These are phyloP conservation scores for Trichoderma orchidacearum DNA, from an alignment of 495 filamentous ascomycete genomes.

Conservation along the genomic window DNA sequence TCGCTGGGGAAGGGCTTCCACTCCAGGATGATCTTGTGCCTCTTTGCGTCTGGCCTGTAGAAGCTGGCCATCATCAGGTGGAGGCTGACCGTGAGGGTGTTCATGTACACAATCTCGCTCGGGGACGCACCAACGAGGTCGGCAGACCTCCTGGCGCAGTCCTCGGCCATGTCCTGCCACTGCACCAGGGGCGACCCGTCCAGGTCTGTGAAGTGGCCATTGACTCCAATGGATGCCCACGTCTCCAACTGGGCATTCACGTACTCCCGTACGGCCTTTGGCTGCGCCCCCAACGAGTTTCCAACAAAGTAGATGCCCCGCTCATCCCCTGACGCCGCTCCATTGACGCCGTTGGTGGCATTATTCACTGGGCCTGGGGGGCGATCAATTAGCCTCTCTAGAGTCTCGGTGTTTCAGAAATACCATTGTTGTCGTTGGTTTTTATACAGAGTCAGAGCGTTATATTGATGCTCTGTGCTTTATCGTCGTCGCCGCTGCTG, in stretches of 20 bases:
- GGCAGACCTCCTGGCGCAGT: conserved; percentile 58
- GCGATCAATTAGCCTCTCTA: background rate
- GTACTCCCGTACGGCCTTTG: conserved; percentile 60
- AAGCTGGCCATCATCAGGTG: conserved; percentile 87
- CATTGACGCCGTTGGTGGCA: conserved; percentile 10
- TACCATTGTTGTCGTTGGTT: too few relatives aligned
- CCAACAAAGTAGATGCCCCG: conserved; percentile 79
- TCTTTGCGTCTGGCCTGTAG: conserved; percentile 62
- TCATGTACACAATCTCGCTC: conserved; percentile 84
- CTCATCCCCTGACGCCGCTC: conserved; percentile 13
- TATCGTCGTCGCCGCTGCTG: too few relatives aligned
- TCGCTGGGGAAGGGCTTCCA: conserved; percentile 92
- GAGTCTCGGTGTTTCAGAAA: background rate
- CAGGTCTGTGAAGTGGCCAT: conserved; percentile 80
- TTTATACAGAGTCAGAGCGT: too few relatives aligned
- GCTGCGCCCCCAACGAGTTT: conserved; percentile 92
- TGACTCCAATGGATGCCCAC: conserved; percentile 89
- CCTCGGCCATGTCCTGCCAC: conserved; percentile 70
- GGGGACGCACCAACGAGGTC: conserved; percentile 71
- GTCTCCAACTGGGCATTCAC: conserved; percentile 37
- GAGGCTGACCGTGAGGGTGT: conserved; percentile 82
- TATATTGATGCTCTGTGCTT: too few relatives aligned
- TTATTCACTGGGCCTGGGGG: conserved; percentile 3
- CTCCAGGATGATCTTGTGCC: conserved; percentile 86
- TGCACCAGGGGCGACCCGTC: conserved; percentile 59